These are phyloP conservation scores for Scleroderma citrinum DNA, from an alignment of 768 basidiomycete genomes.

Conservation along the genomic window DNA sequence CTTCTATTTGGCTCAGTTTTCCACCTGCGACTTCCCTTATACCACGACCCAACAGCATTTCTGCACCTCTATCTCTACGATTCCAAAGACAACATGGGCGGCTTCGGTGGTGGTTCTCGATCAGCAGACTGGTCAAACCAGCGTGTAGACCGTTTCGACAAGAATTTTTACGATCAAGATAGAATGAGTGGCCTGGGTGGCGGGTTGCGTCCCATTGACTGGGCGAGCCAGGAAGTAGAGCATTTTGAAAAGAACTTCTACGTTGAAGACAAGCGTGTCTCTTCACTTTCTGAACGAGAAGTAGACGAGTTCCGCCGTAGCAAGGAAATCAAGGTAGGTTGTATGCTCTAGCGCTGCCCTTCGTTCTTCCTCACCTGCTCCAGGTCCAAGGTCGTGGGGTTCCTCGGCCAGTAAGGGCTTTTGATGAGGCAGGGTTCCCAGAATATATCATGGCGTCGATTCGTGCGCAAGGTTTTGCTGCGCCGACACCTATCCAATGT, in stretches of 20 bases:
- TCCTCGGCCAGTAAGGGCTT: constrained; percentile 84
- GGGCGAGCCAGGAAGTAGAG: constrained; percentile 65
- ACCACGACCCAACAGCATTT: not conserved
- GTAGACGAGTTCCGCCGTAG: constrained; percentile 77
- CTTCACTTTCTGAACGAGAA: constrained; percentile 73
- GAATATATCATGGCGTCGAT: constrained; percentile 94
- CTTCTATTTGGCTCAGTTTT: not conserved
- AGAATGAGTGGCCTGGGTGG: constrained; percentile 80
- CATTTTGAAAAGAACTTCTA: constrained; percentile 99
- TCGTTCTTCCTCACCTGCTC: constrained; percentile 4
- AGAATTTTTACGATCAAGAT: constrained; percentile 38
- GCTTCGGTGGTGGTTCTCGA: constrained; percentile 39
- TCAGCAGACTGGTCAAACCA: constrained; percentile 27
- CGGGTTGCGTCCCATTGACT: constrained; percentile 79
- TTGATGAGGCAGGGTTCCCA: constrained; percentile 95
- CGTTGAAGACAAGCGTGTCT: constrained; percentile 81
- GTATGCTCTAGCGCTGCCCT: not conserved
- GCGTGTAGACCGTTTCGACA: constrained; percentile 31
- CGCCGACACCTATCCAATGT: constrained; percentile 94
- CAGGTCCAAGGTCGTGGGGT: constrained; percentile 86
- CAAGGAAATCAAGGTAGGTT: constrained; percentile 82
- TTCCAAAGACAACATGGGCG: constrained; percentile 10
- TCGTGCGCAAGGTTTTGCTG: constrained; percentile 85
- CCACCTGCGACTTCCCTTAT: not conserved
- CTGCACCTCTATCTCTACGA: not conserved